Base-by-base conservation (phyloP, 257 asterid genomes). In the Solanum sejunctum region DNA sequence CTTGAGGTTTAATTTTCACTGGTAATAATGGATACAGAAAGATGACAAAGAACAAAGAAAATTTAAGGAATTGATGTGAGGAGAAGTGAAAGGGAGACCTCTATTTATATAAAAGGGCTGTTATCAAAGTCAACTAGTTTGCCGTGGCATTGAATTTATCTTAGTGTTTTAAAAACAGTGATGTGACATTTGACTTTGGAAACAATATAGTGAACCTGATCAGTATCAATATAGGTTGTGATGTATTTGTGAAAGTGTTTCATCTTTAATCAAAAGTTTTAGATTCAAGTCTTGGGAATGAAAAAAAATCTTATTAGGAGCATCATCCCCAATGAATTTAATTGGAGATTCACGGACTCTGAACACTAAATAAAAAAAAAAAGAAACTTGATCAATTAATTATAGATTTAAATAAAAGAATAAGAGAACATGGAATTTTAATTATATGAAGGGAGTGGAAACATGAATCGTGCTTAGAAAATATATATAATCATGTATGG, bases 21-120 rank as follows among this genome's bases (percentile, higher is more conserved):
- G 54, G 61, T 16, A 71, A 57, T 57, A 21, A 39, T 55, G 52
- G 11, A 73, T 32, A 23, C n/a, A 45, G 61, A 23, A 28, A 77
- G 36, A 45, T 45, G 39, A 36, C 41, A 7, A n/a, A 41, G 43
- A 55, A 32, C 6, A 63, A 77, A 51, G 23, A 51, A 18, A 77
- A 45, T 47, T 60, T 56, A 39, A 58, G 82, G 66, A 23, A 58
- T 52, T 26, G 55, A 69, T 41, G 86, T 3, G 41, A 54, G 36
- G 43, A 66, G 55, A 72, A 71, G 41, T 32, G 58, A 71, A 71
- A 28, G 55, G 54, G 63, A 41, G 36, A 23, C 23, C 26, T 49
- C 64, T 21, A 70, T 57, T 72, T 84, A 84, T 84, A 84, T 73
- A 72, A 80, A 80, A 41, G 20, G 47, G 18, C 47, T n/a, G 83